Conservation (phyloP, 441 rosid genomes). For the Rhodomyrtus psidioides region DNA sequence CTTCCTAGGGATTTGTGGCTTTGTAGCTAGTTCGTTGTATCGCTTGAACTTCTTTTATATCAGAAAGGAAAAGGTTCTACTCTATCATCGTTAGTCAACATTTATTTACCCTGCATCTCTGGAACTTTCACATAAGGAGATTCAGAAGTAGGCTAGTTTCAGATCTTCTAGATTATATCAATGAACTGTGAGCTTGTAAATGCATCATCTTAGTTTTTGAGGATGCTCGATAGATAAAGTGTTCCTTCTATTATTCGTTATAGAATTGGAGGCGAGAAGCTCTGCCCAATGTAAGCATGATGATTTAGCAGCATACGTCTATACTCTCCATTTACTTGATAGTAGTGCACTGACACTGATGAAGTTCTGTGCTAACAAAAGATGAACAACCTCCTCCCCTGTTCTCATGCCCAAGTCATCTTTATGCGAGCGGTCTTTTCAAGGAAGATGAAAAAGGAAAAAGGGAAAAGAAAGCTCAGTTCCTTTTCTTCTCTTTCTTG, state of each 20-base stretch:
- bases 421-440: not conserved
- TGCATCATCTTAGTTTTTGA: not conserved
- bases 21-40: slow-evolving; percentile 84
- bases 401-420: not conserved
- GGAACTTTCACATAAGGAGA: not conserved
- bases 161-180: not conserved
- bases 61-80: slow-evolving; percentile 73
- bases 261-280: not conserved
- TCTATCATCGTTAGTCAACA: not conserved
- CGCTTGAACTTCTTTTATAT: slow-evolving; percentile 71
- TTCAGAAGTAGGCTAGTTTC: not conserved
- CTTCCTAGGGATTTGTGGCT: slow-evolving; percentile 79
- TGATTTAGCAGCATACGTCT: not conserved
- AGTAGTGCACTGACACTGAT: not conserved
- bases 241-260: not conserved
- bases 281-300: not conserved
- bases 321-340: not conserved
- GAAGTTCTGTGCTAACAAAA: not conserved
- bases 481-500: not conserved
- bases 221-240: not conserved
- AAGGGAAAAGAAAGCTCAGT: not conserved
- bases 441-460: not conserved
- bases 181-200: not conserved
- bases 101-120: not conserved
- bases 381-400: not conserved